phyloP scores from a whole-genome alignment of 2,329 filamentous ascomycete species.

The Aspergillus vadensis region DNA sequence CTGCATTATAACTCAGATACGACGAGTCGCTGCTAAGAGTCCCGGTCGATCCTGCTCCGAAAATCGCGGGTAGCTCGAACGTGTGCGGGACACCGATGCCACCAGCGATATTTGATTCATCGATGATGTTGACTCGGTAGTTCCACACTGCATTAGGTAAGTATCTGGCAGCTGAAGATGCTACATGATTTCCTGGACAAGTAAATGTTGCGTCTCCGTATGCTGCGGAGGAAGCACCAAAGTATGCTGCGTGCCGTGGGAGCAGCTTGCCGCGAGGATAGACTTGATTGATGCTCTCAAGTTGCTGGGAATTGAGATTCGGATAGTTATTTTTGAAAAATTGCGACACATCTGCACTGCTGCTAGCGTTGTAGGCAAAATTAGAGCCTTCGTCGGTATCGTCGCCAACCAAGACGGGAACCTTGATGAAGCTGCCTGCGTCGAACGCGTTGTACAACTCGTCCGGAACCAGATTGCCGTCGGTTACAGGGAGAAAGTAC shows the following conservation, averaged over 20 bases:
- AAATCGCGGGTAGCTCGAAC: conserved; percentile 33
- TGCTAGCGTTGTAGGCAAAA: conserved; percentile 53
- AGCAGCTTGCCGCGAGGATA: conserved; percentile 51
- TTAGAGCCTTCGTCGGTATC: conserved; percentile 48
- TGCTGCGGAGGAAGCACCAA: conserved; percentile 38
- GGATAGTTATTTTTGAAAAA: conserved; percentile 62
- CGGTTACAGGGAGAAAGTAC: conserved; percentile 59
- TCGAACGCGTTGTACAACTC: conserved; percentile 54
- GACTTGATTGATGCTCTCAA: conserved; percentile 52
- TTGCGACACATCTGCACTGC: conserved; percentile 48
- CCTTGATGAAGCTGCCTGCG: conserved; percentile 54
- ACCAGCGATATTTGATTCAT: conserved; percentile 37
- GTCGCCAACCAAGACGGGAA: conserved; percentile 56
- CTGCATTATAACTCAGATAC: conserved; percentile 15
- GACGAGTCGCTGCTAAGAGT: conserved; percentile 27
- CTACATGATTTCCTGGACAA: conserved; percentile 48
- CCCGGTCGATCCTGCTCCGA: conserved; percentile 35
- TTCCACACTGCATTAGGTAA: conserved; percentile 45
- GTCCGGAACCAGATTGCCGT: conserved; percentile 55
- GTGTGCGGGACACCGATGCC: conserved; percentile 45
- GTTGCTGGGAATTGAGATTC: conserved; percentile 50
- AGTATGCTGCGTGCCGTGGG: conserved; percentile 38
- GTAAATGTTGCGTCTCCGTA: conserved; percentile 54
- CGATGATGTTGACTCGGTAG: conserved; percentile 53
- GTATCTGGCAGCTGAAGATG: conserved; percentile 29